A percentile compares a stretch with the other conserved stretches of the same genome.
These are phyloP conservation scores for Lablab purpureus DNA, from an alignment of 306 rosid species.

Conservation along the genomic window DNA sequence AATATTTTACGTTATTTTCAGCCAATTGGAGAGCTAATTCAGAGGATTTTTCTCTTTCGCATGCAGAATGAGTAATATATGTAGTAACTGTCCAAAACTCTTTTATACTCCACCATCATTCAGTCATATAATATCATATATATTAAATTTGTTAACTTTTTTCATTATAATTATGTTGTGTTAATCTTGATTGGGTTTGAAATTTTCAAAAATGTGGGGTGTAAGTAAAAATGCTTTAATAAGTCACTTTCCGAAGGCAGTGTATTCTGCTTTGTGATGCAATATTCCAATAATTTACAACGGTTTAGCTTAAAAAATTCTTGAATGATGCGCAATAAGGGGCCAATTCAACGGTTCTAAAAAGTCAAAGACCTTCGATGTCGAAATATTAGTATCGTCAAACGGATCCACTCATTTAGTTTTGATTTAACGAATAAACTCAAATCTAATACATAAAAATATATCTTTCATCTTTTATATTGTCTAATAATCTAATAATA, in stretches of 20 bases:
- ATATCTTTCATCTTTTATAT: not conserved
- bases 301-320: constrained; percentile 33
- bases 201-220: not conserved
- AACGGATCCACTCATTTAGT: constrained; percentile 27
- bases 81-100: too few species aligned
- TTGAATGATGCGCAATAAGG: not conserved
- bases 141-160: too few species aligned
- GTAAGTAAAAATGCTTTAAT: not conserved
- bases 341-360: not conserved
- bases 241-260: constrained; percentile 18
- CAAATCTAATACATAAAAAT: constrained; percentile 2
- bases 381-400: constrained; percentile 6
- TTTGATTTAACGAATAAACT: constrained; percentile 45
- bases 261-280: constrained; percentile 21
- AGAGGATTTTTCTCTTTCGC: too few species aligned
- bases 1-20: too few species aligned
- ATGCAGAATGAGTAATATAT: too few species aligned
- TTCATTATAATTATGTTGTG: too few species aligned
- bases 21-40: too few species aligned
- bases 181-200: not conserved
- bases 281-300: constrained; percentile 29
- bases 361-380: constrained; percentile 9
- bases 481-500: not conserved
- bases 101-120: too few species aligned
- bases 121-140: too few species aligned